Evolutionary conservation across 2,329 filamentous ascomycete genomes (phyloP), one percentile per base, ranked within the genome.

Genomic region (Cladosporium cucumerinum): DNA sequence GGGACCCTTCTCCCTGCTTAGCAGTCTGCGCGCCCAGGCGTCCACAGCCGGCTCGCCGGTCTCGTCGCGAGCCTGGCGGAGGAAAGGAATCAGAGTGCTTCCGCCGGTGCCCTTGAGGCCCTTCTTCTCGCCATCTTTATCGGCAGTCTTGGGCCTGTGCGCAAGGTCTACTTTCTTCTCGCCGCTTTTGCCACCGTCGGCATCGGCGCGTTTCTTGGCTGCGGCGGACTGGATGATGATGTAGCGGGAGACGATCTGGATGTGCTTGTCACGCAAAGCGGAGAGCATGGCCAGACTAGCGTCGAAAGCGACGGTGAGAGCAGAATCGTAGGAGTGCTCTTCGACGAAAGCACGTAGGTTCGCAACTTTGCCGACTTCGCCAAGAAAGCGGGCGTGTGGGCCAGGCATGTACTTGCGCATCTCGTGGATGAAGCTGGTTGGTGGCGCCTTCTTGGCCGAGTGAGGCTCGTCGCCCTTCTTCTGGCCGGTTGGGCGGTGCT

Each of bases 381-480:
- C 85, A 3, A 99, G 84, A 79, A 99, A 99, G 48, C 91, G 88
- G 3, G 93, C 90, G 74, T 99, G 95, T 0, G 90, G 87, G 0
- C 93, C 94, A 0, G 95, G 95, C 95, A 99, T 99, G 79, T 99
- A 99, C 54, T 86, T 86, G 65, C 94, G 90, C 95, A 99, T 99
- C 69, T 99, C 95, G 74, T 91, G 87, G 74, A 99, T 94, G 80
- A 99, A 99, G 79, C 97, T 87, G 48, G 85, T 83, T 5, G 87
- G 68, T 62, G 80, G 72, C 16, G 72, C 67, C 3, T 66, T 58
- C 51, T 85, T 84, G 39, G 82, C 82, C 5, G 78, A 77, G 26
- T 81, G 79, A 18, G 60, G 77, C 64, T 65, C 69, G 65, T 65
- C 74, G 21, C 80, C 80, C 21, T 61, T 66, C 76, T 85, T 89